Evolutionary conservation across 2,329 filamentous ascomycete genomes (phyloP).

Genomic region (Monascus ruber): DNA sequence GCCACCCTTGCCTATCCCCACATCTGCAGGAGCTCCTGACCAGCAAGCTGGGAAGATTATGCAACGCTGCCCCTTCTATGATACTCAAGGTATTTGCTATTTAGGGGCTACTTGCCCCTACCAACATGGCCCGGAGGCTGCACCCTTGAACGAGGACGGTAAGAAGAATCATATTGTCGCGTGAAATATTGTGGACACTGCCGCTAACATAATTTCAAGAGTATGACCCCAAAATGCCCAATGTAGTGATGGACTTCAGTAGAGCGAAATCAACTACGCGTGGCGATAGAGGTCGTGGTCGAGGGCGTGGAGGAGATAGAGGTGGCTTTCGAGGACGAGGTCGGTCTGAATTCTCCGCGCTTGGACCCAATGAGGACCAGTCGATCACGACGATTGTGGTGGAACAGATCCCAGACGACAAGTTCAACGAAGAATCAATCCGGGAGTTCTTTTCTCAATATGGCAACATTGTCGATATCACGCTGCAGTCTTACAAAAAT

Average conservation of each 20-base stretch:
- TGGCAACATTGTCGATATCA: conserved; percentile 44
- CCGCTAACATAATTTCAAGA: conserved; percentile 18
- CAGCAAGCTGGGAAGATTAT: conserved; percentile 21
- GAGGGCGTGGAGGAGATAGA: conserved; percentile 33
- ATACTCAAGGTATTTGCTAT: conserved; percentile 48
- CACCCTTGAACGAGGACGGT: conserved; percentile 29
- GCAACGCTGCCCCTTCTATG: conserved; percentile 45
- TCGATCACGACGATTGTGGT: conserved; percentile 47
- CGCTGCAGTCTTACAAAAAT: conserved; percentile 42
- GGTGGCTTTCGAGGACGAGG: conserved; percentile 30
- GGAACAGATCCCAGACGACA: conserved; percentile 49
- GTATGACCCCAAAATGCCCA: conserved; percentile 45
- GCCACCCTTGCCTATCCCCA: conserved; percentile 29
- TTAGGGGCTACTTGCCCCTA: conserved; percentile 46
- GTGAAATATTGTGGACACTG: neutral
- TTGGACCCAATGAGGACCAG: conserved; percentile 42
- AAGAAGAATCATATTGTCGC: conserved; percentile 2
- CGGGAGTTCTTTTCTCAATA: conserved; percentile 49
- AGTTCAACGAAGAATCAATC: conserved; percentile 42
- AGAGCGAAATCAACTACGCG: conserved; percentile 12
- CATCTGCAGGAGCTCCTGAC: conserved; percentile 12
- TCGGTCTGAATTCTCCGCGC: conserved; percentile 43
- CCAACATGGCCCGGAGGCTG: conserved; percentile 40
- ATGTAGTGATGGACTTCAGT: conserved; percentile 25
- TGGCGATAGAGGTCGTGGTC: conserved; percentile 24